Evolutionary conservation across 2,329 filamentous ascomycete genomes (phyloP), one percentile per base, ranked within the genome.

Genomic region (Pseudocercospora fijiensis): DNA sequence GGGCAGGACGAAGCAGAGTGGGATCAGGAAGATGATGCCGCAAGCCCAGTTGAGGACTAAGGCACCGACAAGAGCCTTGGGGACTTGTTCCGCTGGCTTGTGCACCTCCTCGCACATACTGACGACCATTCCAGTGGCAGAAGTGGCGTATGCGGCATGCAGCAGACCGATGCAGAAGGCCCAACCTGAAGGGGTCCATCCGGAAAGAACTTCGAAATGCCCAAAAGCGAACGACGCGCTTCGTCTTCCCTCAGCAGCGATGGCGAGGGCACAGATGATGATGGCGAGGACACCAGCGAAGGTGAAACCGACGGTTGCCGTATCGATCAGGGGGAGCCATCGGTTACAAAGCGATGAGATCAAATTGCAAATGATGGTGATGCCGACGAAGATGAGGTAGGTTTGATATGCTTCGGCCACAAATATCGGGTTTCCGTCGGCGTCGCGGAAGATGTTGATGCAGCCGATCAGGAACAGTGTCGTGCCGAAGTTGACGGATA

Each of bases 401-500:
- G 79, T 76, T 67, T 83, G 80, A 63, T 78, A 83, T 20, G 76
- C 72, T 61, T 77, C 69, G 63, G 79, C 77, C 6, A 71, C 72
- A 66, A 82, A 79, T 71, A 82, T 78, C 18, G 79, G 79, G 22
- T 79, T 76, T 16, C 81, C 82, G 2, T 78, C 75, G 10, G 76
- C 76, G 56, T 75, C 74, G 65, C 82, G 79, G 71, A 85, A 86
- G 60, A 85, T 80, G 69, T 85, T 84, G 73, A 86, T 78, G 68
- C 83, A 85, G 52, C 79, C 81, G 67, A 83, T 78, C 57, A 85
- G 74, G 75, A 85, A 85, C 16, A 82, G 76, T 3, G 83, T 78
- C n/a, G 83, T 84, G 72, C 89, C 90, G 71, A 92, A 92, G 79
- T 91, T 90, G 74, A 92, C 89, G n/a, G 89, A 85, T n/a, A 92